Base-by-base conservation (phyloP, 768 basidiomycete genomes). In the Naganishia kalamii region DNA sequence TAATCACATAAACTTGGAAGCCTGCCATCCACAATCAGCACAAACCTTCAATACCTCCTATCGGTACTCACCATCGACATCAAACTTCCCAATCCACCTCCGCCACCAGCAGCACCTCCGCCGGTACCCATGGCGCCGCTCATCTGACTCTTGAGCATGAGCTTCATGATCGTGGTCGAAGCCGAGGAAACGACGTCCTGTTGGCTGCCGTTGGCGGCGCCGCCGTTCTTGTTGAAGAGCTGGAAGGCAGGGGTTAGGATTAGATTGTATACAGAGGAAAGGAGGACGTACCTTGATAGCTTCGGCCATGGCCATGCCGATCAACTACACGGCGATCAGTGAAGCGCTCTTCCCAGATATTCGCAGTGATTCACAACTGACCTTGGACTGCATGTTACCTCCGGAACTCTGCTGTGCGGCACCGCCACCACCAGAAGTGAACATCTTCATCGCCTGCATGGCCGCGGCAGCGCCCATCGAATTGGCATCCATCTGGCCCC, bases 271-370 rank as follows among this genome's bases (percentile, higher is more conserved):
- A n/a, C 5, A 47, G 37, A 21, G 21, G n/a, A 13, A 35, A 32
- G 41, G 15, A 13, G 61, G 12, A 63, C 59, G 25, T 29, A 75
- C 74, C 70, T 75, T 78, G 57, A 73, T 74, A 65, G 77, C 80
- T 67, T 93, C 87, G 0, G 85, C 84, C 89, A 94, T 90, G 4
- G 92, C 91, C 77, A 90, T 77, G 71, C 88, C 87, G 78, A 94
- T 86, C 65, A 93, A 80, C 76, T 92, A 76, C 25, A 37, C 30
- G 4, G 2, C 40, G 65, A 35, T 62, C 62, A 23, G 19, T 23
- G 37, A 27, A 17, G 21, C 49, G 35, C 48, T 3, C 19, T 33
- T 37, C 46, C 15, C 13, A 10, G n/a, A 29, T 23, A 7, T 32
- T 15, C 11, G 8, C 12, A 15, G 13, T 62, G 62, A 47, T 57